phyloP scores from a whole-genome alignment of 768 basidiomycete species.

The Fibroporia radiculosa region DNA sequence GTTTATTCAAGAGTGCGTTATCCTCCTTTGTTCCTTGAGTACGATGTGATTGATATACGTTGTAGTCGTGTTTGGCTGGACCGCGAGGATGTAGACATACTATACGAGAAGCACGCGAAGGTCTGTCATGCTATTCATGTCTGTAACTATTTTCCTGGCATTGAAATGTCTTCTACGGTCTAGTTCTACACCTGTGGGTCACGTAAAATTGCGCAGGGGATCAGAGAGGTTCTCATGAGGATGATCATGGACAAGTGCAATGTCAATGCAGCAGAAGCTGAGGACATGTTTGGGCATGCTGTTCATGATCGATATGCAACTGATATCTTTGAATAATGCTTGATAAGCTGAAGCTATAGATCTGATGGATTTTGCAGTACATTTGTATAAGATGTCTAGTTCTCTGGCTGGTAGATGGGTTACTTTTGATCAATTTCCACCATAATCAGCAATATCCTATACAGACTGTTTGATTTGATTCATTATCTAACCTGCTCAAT shows the following conservation, averaged over 20 bases:
- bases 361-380: too few species aligned
- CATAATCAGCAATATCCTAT: too few species aligned
- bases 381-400: too few species aligned
- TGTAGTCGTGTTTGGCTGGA: constrained; percentile 36
- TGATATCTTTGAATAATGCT: constrained; percentile 40
- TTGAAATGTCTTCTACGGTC: not conserved
- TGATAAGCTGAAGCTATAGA: too few species aligned
- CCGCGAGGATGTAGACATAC: constrained; percentile 25
- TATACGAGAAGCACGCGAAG: constrained; percentile 28
- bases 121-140: constrained; percentile 15
- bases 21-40: not conserved
- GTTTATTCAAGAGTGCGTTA: constrained; percentile 24
- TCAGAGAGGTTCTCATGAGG: constrained; percentile 29
- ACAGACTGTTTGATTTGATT: too few species aligned
- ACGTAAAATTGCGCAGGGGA: constrained; percentile 29
- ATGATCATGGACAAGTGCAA: constrained; percentile 25
- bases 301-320: constrained; percentile 35
- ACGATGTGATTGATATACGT: not conserved
- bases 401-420: too few species aligned
- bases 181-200: constrained; percentile 41
- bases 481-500: too few species aligned
- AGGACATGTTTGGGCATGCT: constrained; percentile 25
- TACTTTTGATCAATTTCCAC: too few species aligned
- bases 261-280: constrained; percentile 22
- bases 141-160: not conserved